phyloP scores from a whole-genome alignment of 495 filamentous ascomycete genomes.

The Trichocladium uniseriatum region DNA sequence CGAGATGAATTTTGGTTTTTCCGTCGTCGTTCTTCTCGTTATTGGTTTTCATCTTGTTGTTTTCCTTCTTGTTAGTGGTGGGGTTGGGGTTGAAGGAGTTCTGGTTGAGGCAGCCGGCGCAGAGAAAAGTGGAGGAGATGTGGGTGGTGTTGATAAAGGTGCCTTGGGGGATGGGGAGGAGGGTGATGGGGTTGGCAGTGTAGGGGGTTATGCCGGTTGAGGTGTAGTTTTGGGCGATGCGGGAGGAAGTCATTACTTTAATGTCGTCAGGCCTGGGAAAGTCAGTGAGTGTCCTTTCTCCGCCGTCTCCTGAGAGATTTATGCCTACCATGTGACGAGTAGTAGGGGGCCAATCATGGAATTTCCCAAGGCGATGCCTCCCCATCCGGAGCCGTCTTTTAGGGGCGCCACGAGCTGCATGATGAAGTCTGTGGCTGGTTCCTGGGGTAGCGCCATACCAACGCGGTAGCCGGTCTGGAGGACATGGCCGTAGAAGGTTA shows the following conservation, averaged over 20 bases:
- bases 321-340: conserved; percentile 16
- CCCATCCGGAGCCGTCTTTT: conserved; percentile 18
- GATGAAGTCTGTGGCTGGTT: conserved; percentile 20
- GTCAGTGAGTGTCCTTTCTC: background rate
- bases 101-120: conserved; percentile 16
- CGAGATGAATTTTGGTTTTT: no score
- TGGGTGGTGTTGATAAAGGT: conserved; percentile 20
- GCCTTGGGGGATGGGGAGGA: conserved; percentile 13
- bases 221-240: conserved; percentile 9
- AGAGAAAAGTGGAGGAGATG: conserved; percentile 21
- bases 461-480: conserved; percentile 17
- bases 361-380: conserved; percentile 13
- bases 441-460: conserved; percentile 19
- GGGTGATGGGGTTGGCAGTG: background rate
- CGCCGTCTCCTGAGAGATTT: no score
- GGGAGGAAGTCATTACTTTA: conserved; percentile 9
- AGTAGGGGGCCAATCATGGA: conserved; percentile 17
- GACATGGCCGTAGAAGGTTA: conserved; percentile 19
- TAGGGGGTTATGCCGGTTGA: conserved; percentile 6
- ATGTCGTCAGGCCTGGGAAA: background rate
- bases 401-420: conserved; percentile 20
- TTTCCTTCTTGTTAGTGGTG: no score
- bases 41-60: no score
- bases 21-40: no score
- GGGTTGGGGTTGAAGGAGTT: conserved; percentile 17